phyloP scores from a whole-genome alignment of 2,329 filamentous ascomycete species.

The Cercospora beticola region DNA sequence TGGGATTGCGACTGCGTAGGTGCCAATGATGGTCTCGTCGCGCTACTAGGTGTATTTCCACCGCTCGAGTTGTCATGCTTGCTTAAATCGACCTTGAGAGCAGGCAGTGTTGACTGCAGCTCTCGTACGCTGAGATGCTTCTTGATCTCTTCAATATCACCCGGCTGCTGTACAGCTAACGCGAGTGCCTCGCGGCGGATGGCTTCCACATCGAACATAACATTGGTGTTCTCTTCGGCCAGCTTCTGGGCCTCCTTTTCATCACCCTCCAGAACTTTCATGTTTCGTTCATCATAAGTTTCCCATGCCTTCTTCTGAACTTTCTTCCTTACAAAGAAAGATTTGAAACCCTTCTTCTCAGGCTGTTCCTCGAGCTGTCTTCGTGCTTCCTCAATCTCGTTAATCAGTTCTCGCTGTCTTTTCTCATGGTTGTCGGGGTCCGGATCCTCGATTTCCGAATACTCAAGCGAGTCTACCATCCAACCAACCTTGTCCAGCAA shows the following conservation, averaged over 20 bases:
- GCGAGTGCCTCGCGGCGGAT: constrained; percentile 71
- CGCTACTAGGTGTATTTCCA: constrained; percentile 11
- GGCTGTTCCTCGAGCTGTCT: constrained; percentile 80
- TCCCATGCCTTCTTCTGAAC: constrained; percentile 87
- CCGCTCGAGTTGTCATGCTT: constrained; percentile 9
- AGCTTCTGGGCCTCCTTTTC: constrained; percentile 47
- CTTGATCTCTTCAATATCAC: constrained; percentile 76
- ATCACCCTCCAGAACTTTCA: constrained; percentile 40
- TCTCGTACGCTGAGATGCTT: constrained; percentile 57
- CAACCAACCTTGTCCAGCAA: constrained; percentile 86
- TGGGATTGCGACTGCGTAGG: constrained; percentile 14
- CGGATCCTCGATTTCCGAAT: constrained; percentile 93
- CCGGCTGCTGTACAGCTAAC: constrained; percentile 67
- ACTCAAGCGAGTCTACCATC: constrained; percentile 89
- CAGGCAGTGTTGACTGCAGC: constrained; percentile 82
- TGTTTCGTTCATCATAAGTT: constrained; percentile 74
- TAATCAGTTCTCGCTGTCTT: constrained; percentile 88
- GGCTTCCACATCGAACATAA: constrained; percentile 93
- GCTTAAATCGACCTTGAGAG: constrained; percentile 67
- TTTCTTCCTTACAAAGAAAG: constrained; percentile 82
- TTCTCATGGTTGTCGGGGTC: constrained; percentile 90
- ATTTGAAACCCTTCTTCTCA: constrained; percentile 64
- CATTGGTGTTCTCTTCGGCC: constrained; percentile 44
- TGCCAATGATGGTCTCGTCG: constrained; percentile 12
- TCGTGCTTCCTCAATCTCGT: constrained; percentile 92